These are phyloP conservation scores for Trametes cinnabarina DNA, from an alignment of 768 basidiomycete species.

Conservation along the genomic window DNA sequence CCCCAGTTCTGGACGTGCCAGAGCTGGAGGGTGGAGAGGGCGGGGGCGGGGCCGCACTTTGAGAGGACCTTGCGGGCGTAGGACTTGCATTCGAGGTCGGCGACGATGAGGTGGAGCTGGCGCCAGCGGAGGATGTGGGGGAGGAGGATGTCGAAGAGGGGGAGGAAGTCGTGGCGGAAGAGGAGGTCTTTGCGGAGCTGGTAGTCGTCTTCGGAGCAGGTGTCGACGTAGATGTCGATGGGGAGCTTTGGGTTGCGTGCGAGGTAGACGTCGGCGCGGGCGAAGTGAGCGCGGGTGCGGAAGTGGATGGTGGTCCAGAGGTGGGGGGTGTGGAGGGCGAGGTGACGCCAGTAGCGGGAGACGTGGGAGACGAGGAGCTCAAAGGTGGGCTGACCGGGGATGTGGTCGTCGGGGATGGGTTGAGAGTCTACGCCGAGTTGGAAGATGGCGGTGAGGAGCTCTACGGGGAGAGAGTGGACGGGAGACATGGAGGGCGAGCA, in stretches of 20 bases:
- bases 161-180: constrained; percentile 48
- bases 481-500: constrained; percentile 19
- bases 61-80: constrained; percentile 50
- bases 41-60: constrained; percentile 51
- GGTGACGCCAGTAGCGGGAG: constrained; percentile 53
- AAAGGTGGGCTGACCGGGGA: constrained; percentile 44
- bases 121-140: constrained; percentile 54
- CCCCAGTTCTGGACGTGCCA: constrained; percentile 64
- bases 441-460: constrained; percentile 42
- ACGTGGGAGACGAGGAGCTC: constrained; percentile 59
- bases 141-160: constrained; percentile 34
- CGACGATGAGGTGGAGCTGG: constrained; percentile 58
- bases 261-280: constrained; percentile 47
- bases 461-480: constrained; percentile 32
- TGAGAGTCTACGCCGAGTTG: constrained; percentile 47
- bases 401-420: constrained; percentile 41
- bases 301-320: constrained; percentile 58
- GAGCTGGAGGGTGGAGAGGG: constrained; percentile 57
- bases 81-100: constrained; percentile 57
- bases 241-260: constrained; percentile 29
- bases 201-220: constrained; percentile 49
- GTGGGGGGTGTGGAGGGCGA: constrained; percentile 48
- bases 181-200: constrained; percentile 48
- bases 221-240: constrained; percentile 58
- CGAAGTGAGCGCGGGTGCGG: constrained; percentile 48